phyloP scores from a whole-genome alignment of 345 rosid species.

The Lumnitzera littorea region DNA sequence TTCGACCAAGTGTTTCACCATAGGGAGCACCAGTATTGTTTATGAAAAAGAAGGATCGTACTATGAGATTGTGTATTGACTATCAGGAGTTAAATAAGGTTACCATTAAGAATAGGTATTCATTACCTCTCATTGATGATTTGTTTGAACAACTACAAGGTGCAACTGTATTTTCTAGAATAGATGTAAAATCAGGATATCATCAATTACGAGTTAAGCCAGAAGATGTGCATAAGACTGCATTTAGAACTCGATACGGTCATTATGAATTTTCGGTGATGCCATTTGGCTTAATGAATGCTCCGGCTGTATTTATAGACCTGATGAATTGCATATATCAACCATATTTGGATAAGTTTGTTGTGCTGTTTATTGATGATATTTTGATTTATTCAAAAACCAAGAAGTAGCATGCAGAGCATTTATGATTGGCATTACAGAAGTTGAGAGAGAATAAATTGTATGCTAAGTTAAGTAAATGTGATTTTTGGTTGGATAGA shows the following conservation, averaged over 20 bases:
- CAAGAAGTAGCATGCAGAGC: neutral
- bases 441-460: neutral
- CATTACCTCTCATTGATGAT: neutral
- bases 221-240: neutral
- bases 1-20: no score
- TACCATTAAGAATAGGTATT: no score
- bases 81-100: neutral
- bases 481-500: neutral
- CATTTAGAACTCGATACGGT: neutral
- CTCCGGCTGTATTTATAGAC: neutral
- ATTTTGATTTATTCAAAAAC: neutral
- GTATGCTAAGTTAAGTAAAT: neutral
- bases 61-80: neutral
- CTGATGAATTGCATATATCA: neutral
- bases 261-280: neutral
- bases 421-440: neutral
- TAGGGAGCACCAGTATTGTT: no score
- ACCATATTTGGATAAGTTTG: neutral
- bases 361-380: conserved; percentile 3
- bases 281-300: neutral
- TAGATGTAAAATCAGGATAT: neutral
- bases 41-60: neutral
- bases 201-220: neutral
- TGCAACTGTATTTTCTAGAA: neutral
- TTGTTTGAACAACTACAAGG: neutral